Evolutionary conservation across 2,329 filamentous ascomycete species (phyloP), one percentile per base, ranked within the genome.

Genomic region (Fusarium phyllophilum): DNA sequence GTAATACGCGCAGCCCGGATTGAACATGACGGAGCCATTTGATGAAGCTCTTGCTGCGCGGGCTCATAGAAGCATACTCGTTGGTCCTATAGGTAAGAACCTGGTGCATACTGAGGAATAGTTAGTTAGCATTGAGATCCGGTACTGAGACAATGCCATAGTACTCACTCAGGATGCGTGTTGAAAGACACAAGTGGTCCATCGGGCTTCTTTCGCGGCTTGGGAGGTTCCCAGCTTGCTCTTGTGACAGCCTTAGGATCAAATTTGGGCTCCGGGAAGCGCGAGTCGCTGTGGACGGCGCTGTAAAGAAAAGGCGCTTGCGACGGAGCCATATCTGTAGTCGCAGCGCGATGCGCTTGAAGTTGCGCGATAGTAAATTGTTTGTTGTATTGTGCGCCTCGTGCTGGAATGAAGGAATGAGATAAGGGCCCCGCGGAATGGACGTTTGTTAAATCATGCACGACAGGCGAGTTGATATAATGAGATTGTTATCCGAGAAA

Each of bases 181-280:
- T 97, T 96, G 86, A 97, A 93, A 68, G 92, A 89, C 72, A 98
- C 84, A 73, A 97, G 84, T 18, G 94, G 95, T 0, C 94, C 95
- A 60, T 93, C 87, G 49, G 87, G 88, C 86, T 93, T 92, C 46
- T 89, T 87, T 78, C 88, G 91, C 33, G 84, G 86, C 45, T 89
- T 85, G 61, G 89, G 89, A 18, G 90, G 88, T 78, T 90, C 85
- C 86, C 90, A 93, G 83, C 93, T 96, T 71, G 94, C 93, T 79
- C 94, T 89, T 29, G 94, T 95, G 55, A 95, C 89, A 68, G 93
- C 93, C 82, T 95, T 97, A 55, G 96, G 95, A 78, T 98, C 95
- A 83, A 97, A 97, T n/a, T 81, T 84, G 78, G 78, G 85, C 81
- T 82, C 84, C 80, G 84, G 88, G 72, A 88, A 88, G 76, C 87